Base-by-base conservation (phyloP, 176 grass and related monocot species). In the Urochloa ruziziensis region DNA sequence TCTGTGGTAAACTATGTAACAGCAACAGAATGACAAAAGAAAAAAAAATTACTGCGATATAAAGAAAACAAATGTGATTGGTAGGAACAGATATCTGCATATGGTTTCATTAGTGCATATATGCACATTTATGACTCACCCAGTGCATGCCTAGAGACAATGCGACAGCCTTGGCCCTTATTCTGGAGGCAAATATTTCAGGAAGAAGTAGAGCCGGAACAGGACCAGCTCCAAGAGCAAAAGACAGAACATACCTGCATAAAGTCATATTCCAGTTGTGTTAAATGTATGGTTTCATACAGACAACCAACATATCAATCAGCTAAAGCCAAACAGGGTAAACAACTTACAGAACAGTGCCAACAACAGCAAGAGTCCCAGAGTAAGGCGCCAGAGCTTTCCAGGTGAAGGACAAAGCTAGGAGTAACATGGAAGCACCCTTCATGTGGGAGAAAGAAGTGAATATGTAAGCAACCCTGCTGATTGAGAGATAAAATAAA, bases 111-210 rank as follows among this genome's bases (percentile, higher is more conserved):
- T 25, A 49, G 69, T 36, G 35, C 36, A 65, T 21, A 47, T 27
- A 49, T 29, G 24, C 78, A 32, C 23, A 78, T 29, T 70, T 21
- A 47, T 83, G 61, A 92, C 84, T 86, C 91, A 99, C 97, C 97
- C 97, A 99, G 75, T 99, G 97, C 97, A 99, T 99, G 61, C 97
- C 93, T 23, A 96, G 81, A 86, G 97, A 99, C 73, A 99, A 91
- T 30, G 97, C 91, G 3, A 99, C 97, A 52, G 97, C 97, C 86
- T 99, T 99, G 46, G 96, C 97, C 91, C 97, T 96, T 69, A 99
- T 99, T 90, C 97, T 96, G 51, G 97, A 99, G 35, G 97, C 93
- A 78, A 99, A 99, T 85, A 96, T 94, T 87, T 99, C 97, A 66
- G 97, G 97, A 81, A 99, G 97, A 53, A 99, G 93, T 67, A 99